These are phyloP conservation scores for Mimosa bimucronata DNA, from an alignment of 306 rosid genomes.

Conservation along the genomic window DNA sequence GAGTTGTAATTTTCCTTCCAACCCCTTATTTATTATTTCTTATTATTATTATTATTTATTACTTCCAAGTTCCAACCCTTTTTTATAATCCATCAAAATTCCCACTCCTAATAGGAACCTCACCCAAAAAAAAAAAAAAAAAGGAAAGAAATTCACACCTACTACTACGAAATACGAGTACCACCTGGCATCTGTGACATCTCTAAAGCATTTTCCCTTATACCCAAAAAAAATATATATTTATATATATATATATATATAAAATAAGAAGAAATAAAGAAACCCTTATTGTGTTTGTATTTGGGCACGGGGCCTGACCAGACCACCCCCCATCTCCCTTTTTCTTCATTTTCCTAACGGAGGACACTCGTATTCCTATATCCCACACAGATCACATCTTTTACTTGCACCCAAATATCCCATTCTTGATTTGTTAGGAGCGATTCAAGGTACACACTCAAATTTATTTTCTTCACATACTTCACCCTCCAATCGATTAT, in stretches of 20 bases:
- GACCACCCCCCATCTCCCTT: neutral
- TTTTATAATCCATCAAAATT: neutral
- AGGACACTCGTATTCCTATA: conserved; percentile 39
- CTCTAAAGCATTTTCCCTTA: no score
- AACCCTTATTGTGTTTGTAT: conserved; percentile 27
- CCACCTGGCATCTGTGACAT: neutral
- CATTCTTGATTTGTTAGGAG: conserved; percentile 31
- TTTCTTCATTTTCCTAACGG: conserved; percentile 36
- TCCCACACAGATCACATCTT: conserved; percentile 24
- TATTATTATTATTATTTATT: no score
- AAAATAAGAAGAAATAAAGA: neutral
- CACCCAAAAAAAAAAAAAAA: neutral
- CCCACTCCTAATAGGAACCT: neutral
- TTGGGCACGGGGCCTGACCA: conserved; percentile 66
- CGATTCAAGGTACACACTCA: conserved; percentile 36
- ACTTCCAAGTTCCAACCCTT: no score
- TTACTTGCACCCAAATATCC: conserved; percentile 34
- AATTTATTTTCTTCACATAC: conserved; percentile 37
- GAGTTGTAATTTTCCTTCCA: no score
- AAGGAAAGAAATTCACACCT: neutral
- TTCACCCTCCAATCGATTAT: conserved; percentile 25
- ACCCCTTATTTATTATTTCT: no score
- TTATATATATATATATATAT: no score
- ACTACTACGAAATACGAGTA: neutral
- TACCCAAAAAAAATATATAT: neutral